Evolutionary conservation across 2,329 filamentous ascomycete species (phyloP).

Genomic region (Monilinia polystroma): DNA sequence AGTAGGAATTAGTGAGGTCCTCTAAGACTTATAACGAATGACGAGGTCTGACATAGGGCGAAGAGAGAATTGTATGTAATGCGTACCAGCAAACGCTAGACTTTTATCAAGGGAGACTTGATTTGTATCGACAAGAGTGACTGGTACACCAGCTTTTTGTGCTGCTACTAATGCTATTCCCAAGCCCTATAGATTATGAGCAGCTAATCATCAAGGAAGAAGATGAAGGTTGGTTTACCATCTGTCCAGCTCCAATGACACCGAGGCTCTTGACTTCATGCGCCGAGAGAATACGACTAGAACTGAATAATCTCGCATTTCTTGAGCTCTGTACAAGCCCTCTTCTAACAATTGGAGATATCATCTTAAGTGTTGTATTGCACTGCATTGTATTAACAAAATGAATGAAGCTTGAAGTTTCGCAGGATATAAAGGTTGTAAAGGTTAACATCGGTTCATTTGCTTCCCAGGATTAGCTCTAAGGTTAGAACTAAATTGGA

Average conservation of each 20-base stretch:
- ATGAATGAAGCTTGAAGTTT: neutral
- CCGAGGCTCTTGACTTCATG: constrained; percentile 83
- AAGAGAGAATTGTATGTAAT: neutral
- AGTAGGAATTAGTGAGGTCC: constrained; percentile 2
- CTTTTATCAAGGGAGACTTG: constrained; percentile 86
- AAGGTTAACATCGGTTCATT: constrained; percentile 5
- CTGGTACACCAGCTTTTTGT: constrained; percentile 76
- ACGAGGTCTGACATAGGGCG: neutral
- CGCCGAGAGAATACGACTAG: constrained; percentile 57
- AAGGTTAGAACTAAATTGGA: neutral
- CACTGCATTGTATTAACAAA: neutral
- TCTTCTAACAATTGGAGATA: constrained; percentile 33
- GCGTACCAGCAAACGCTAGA: constrained; percentile 76
- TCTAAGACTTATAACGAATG: neutral
- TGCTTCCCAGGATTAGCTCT: constrained; percentile 15
- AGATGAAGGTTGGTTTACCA: constrained; percentile 56
- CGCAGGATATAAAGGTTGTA: too few species aligned
- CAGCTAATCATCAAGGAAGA: neutral
- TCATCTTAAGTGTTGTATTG: constrained; percentile 31
- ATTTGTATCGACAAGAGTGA: constrained; percentile 81
- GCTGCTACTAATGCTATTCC: constrained; percentile 95
- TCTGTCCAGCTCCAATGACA: constrained; percentile 92
- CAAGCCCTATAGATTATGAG: constrained; percentile 62
- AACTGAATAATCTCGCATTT: constrained; percentile 63
- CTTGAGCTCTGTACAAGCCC: constrained; percentile 31